Base-by-base conservation (phyloP, 306 rosid genomes). In the Castanea mollissima region DNA sequence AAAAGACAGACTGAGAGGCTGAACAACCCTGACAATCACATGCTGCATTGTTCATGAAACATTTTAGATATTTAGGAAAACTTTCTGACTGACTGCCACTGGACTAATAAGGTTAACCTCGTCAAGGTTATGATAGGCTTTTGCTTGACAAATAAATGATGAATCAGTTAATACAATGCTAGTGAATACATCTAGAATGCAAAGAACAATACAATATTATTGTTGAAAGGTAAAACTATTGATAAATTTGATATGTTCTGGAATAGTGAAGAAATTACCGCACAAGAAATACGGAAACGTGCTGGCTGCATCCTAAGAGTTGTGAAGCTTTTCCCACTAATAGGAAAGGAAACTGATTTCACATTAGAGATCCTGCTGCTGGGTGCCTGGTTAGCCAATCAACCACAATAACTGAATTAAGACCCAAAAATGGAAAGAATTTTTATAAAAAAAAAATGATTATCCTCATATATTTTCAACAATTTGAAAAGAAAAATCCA, bases 311-410 rank as follows among this genome's bases (percentile, higher is more conserved):
- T 67, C 74, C 85, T 68, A 46, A 86, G 72, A 52, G 91, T 86
- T 62, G 93, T 90, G 81, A 92, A 92, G 27, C 75, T 77, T 9
- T 81, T 82, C 54, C 89, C 89, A 34, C 74, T 89, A 5, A 86
- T 75, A 77, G 91, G 86, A 76, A 91, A 84, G 23, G 93, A 92
- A 82, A 92, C 87, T 11, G 91, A 89, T 19, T 76, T 89, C 71
- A 90, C 79, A 64, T 67, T 80, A 73, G 88, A 78, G 76, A 81
- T 65, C 85, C 90, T 84, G 77, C 78, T 65, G 82, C 74, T 34
- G 55, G 80, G 64, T 23, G 78, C 91, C 98, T 94, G 89, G 70
- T 49, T 57, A 74, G 69, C 69, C 62, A 83, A 76, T 82, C 70
- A 80, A 85, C 79, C 74, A 82, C 16, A 77, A 83, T 3, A 76